Evolutionary conservation across 305 asterid genomes (phyloP), one percentile per base, ranked within the genome.

Genomic region (Petunia hybrid): DNA sequence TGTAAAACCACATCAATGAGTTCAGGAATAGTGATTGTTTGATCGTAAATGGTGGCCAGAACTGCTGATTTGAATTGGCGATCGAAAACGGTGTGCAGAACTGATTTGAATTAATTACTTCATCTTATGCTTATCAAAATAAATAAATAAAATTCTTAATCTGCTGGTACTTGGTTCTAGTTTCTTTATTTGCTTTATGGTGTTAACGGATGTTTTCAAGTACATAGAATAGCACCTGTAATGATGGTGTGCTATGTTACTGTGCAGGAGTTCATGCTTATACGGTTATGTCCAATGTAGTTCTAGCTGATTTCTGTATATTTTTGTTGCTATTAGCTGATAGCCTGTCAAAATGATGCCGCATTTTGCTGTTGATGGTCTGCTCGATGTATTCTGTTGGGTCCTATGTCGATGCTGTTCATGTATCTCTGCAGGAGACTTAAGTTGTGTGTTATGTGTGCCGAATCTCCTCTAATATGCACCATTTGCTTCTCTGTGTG

Each of bases 341-440:
- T 82, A 80, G 78, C 84, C 74, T 57, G 87, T 68, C 85, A 85
- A 83, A 85, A 83, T 84, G 91, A 74, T 82, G 87, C 85, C 76
- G 84, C 83, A 76, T 75, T 75, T 86, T 79, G 81, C 75, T 63
- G 85, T 81, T 79, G 81, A 81, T 85, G 63, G 71, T 59, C n/a
- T 85, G 83, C 88, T 89, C 40, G 89, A 90, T 77, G 90, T 77
- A 88, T 85, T 81, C 87, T 66, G 91, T 84, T 82, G 86, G 87
- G 41, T 73, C 80, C 67, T 61, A 60, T 70, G 79, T 22, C 31
- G 82, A 35, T 84, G 78, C 77, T 65, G 75, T 56, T 83, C 78
- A 12, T 42, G 35, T 60, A 31, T 48, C 77, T 31, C 62, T 39
- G 81, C 63, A 65, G 66, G 10, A 39, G 66, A 42, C 39, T 14